Evolutionary conservation across 2,329 filamentous ascomycete genomes (phyloP).

Genomic region (Fusarium sulawesiense): DNA sequence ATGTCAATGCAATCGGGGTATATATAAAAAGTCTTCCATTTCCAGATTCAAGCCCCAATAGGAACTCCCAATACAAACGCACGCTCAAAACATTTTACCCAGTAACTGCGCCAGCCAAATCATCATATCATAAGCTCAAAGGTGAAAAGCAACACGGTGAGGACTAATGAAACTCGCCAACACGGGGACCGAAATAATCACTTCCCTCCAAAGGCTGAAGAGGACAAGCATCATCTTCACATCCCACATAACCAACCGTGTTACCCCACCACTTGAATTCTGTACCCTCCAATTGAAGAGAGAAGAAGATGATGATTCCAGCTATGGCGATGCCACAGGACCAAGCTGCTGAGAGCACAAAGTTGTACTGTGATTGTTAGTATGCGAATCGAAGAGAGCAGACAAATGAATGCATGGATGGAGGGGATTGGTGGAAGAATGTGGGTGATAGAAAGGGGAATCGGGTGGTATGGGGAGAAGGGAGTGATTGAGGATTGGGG

Average conservation of each 20-base stretch:
- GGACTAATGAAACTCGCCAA: slow-evolving; percentile 52
- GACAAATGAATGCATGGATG: too few species aligned
- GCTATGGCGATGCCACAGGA: slow-evolving; percentile 63
- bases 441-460: too few species aligned
- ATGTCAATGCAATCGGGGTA: slow-evolving; percentile 43
- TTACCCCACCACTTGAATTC: slow-evolving; percentile 64
- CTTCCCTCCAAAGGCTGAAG: slow-evolving; percentile 50
- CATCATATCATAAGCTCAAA: slow-evolving; percentile 24
- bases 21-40: slow-evolving; percentile 31
- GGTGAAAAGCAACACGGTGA: too few species aligned
- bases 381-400: not conserved
- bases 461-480: too few species aligned
- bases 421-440: too few species aligned
- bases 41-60: slow-evolving; percentile 34
- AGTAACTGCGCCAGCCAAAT: slow-evolving; percentile 39
- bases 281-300: slow-evolving; percentile 58
- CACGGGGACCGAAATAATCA: slow-evolving; percentile 55
- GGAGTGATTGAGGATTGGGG: not conserved
- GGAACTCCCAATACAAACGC: slow-evolving; percentile 39
- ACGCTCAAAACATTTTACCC: slow-evolving; percentile 37
- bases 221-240: slow-evolving; percentile 56
- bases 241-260: slow-evolving; percentile 54
- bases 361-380: slow-evolving; percentile 58
- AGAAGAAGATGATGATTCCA: slow-evolving; percentile 66
- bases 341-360: slow-evolving; percentile 64